phyloP scores from a whole-genome alignment of 2,329 filamentous ascomycete genomes.

The Monilinia polystroma region DNA sequence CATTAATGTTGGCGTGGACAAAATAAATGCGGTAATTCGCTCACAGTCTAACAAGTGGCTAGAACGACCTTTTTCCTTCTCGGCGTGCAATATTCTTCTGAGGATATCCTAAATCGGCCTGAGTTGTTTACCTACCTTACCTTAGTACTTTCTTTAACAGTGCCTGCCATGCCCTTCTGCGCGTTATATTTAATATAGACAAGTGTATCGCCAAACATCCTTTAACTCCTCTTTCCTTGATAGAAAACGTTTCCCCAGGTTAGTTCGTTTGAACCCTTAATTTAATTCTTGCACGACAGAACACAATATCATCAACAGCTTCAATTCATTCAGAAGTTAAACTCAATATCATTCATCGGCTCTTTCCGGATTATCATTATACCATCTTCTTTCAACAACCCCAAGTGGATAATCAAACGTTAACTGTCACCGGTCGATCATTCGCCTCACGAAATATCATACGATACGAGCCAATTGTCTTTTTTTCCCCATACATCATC shows the following conservation, averaged over 20 bases:
- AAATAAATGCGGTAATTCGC: neutral
- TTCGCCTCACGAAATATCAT: conserved; percentile 1
- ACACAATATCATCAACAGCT: neutral
- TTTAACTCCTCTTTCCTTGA: conserved; percentile 3
- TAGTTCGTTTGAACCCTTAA: neutral
- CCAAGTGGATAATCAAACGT: conserved; percentile 17
- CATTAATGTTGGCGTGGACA: conserved; percentile 24
- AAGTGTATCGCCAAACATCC: conserved; percentile 1
- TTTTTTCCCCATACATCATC: no score
- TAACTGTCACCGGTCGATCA: conserved; percentile 14
- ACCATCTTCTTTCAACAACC: neutral
- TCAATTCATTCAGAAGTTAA: conserved; percentile 2
- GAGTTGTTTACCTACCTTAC: conserved; percentile 16
- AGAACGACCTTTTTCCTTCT: conserved; percentile 21
- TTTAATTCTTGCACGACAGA: conserved; percentile 1
- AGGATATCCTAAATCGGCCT: conserved; percentile 16
- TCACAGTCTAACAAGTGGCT: conserved; percentile 16
- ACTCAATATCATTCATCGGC: conserved; percentile 10
- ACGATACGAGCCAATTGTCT: conserved; percentile 10
- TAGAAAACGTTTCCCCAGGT: conserved; percentile 1
- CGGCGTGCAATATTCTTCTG: neutral
- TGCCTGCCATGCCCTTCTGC: conserved; percentile 9
- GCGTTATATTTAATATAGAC: conserved; percentile 20
- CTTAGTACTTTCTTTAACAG: conserved; percentile 5
- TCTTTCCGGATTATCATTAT: conserved; percentile 11